Evolutionary conservation across 2,329 filamentous ascomycete species (phyloP).

Genomic region (Cadophora gregata): DNA sequence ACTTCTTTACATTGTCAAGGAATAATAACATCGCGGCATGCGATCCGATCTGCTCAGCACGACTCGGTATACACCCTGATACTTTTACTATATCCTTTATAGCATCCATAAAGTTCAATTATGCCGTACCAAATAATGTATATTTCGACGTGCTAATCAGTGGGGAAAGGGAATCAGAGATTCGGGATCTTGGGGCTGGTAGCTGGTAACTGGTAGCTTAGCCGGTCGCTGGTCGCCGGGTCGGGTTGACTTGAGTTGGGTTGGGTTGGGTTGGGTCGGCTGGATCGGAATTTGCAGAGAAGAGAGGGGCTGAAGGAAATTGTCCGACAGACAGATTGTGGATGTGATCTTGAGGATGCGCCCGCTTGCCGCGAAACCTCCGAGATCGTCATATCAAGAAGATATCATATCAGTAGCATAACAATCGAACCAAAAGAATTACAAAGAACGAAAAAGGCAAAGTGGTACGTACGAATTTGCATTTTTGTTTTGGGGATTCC

Average conservation of each 20-base stretch:
- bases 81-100: not conserved
- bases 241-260: too few relatives aligned
- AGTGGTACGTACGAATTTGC: not conserved
- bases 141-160: not conserved
- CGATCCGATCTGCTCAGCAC: not conserved
- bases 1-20: not conserved
- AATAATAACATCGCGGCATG: not conserved
- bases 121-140: too few relatives aligned
- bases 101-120: not conserved
- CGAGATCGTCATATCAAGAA: conserved; percentile 12
- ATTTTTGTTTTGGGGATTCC: not conserved
- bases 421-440: not conserved
- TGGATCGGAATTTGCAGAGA: not conserved
- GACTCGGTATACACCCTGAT: not conserved
- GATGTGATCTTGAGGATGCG: too few relatives aligned
- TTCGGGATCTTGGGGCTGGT: not conserved
- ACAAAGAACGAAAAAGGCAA: not conserved
- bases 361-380: conserved; percentile 7
- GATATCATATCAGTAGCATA: not conserved
- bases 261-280: not conserved
- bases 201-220: too few relatives aligned
- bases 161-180: not conserved
- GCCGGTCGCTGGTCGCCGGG: too few relatives aligned
- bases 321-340: not conserved
- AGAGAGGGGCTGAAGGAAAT: not conserved